Base-by-base conservation (phyloP, 306 rosid genomes). In the Citrullus amarus region DNA sequence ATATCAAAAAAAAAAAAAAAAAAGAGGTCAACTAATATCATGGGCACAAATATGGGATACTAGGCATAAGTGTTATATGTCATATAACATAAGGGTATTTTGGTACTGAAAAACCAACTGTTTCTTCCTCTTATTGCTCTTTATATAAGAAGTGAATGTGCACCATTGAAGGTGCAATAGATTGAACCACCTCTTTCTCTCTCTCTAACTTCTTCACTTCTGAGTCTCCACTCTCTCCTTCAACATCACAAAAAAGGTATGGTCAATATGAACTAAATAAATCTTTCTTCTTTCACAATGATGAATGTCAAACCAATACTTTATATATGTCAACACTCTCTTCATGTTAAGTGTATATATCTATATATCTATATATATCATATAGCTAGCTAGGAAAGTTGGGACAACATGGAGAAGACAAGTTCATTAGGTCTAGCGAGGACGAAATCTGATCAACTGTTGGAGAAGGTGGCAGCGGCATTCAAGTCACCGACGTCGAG, bases 371-470 rank as follows among this genome's bases (percentile, higher is more conserved):
- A 13, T 61, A 53, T 22, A 70, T 50, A 13, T 71, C 39, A 71
- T 28, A 30, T 28, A 30, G 14, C 39, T 28, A 71, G 76, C 10
- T 30, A 72, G 59, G 28, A 36, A 20, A 46, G 57, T 84, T 44
- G 13, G 13, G 80, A 79, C 43, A 4, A 17, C 5, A 92, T 89
- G 98, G 96, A 89, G 76, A 89, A 84, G 75, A 71, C 78, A 59
- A 86, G 82, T 56, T 75, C 87, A 8, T 53, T 80, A 3, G 30
- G 65, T 8, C 54, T 96, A 78, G 85, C 68, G 1, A 87, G 99
- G 80, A 84, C 98, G 12, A 90, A 84, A 69, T 96, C 99, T 0
- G 99, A 96, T 17, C 99, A 96, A 81, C 77, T 92, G 28, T 82
- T 78, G 84, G 98, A 96, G 56, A 81, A 87, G 2, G 78, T 86